Evolutionary conservation across 768 basidiomycete species (phyloP).

Genomic region (Mycena polygramma): DNA sequence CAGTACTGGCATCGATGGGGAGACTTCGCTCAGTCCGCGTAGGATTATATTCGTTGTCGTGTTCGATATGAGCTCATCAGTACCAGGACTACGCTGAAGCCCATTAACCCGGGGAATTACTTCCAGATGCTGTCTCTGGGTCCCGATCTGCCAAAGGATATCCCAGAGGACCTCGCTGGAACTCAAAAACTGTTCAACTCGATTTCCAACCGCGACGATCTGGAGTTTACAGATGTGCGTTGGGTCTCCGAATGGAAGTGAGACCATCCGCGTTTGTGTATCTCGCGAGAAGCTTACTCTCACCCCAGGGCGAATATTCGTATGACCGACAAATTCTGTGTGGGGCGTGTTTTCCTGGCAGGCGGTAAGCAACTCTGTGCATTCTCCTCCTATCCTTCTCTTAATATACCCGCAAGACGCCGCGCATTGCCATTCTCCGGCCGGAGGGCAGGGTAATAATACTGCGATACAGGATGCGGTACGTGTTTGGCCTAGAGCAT

Average conservation of each 20-base stretch:
- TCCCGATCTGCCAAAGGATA: conserved; percentile 4
- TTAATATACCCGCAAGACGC: conserved; percentile 42
- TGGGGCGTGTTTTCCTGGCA: conserved; percentile 52
- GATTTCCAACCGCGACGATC: conserved; percentile 22
- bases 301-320: conserved; percentile 53
- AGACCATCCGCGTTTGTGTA: neutral
- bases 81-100: conserved; percentile 15
- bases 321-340: conserved; percentile 52
- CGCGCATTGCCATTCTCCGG: conserved; percentile 54
- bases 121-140: conserved; percentile 26
- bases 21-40: conserved; percentile 24
- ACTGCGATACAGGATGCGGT: conserved; percentile 35
- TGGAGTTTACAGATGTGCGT: neutral
- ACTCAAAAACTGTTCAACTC: conserved; percentile 23
- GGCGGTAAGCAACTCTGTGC: conserved; percentile 38
- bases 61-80: neutral
- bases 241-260: conserved; percentile 28
- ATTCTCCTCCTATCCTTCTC: too few species aligned
- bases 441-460: conserved; percentile 31
- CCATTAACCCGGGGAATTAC: conserved; percentile 11
- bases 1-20: conserved; percentile 34
- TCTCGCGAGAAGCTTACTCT: too few species aligned
- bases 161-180: conserved; percentile 15
- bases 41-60: neutral
- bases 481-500: neutral